Conservation (phyloP, 2,329 filamentous ascomycete species). For the Cylindrodendrum hubeiense region DNA sequence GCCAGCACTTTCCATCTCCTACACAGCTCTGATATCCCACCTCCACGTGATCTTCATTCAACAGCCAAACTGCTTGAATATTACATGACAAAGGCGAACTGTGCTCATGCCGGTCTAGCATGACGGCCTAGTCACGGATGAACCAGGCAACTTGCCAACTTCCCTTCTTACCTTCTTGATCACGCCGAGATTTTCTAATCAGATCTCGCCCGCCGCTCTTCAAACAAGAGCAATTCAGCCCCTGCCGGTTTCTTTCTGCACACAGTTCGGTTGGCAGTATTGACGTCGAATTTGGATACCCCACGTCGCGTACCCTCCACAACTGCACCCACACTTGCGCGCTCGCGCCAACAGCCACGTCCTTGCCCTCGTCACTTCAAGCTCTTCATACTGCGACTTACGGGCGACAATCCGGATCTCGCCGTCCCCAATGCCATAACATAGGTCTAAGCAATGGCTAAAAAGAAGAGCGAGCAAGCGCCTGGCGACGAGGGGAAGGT, state of each 20-base stretch:
- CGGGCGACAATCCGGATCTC: not conserved
- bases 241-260: not conserved
- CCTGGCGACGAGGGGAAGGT: conserved; percentile 45
- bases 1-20: not conserved
- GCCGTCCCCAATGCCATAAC: conserved; percentile 1
- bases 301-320: conserved; percentile 13
- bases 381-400: not conserved
- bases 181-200: not conserved
- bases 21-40: not conserved
- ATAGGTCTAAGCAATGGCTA: conserved; percentile 53
- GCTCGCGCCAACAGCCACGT: not conserved
- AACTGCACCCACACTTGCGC: not conserved
- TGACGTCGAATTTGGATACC: conserved; percentile 2
- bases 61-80: not conserved
- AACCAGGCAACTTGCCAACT: not conserved
- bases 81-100: not conserved
- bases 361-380: not conserved
- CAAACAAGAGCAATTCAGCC: not conserved
- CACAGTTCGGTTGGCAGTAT: not conserved
- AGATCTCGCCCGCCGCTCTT: not conserved
- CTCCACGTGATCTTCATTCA: not conserved
- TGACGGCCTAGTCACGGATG: not conserved
- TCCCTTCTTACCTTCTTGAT: not conserved
- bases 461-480: conserved; percentile 63
- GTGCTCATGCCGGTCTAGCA: not conserved